These are phyloP conservation scores for Naganishia liquefaciens DNA, from an alignment of 1,284 basidiomycete genomes.

Conservation along the genomic window DNA sequence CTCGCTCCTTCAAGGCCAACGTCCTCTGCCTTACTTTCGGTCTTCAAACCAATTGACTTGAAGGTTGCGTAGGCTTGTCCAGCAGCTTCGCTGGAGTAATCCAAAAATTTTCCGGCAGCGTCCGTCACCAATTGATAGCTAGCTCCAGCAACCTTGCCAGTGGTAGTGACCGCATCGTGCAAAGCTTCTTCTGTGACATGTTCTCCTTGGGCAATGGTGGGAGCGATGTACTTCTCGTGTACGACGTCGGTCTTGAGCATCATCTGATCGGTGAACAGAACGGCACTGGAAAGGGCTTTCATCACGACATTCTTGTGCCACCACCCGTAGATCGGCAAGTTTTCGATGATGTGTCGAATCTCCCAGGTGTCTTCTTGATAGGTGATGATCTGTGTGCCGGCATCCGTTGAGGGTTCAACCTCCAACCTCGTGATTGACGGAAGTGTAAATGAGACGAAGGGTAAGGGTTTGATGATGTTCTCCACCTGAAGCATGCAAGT, in stretches of 20 bases:
- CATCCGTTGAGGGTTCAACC: slow-evolving; percentile 20
- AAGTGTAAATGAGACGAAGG: slow-evolving; percentile 15
- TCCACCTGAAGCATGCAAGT: slow-evolving; percentile 27
- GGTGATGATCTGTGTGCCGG: slow-evolving; percentile 25
- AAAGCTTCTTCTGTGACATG: slow-evolving; percentile 23
- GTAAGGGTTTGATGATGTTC: slow-evolving; percentile 20
- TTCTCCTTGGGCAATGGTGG: slow-evolving; percentile 17
- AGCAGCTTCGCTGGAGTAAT: slow-evolving; percentile 22
- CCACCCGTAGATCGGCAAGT: slow-evolving; percentile 24
- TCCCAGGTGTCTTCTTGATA: slow-evolving; percentile 26
- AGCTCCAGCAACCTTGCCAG: slow-evolving; percentile 20
- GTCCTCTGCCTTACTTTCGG: slow-evolving; percentile 19
- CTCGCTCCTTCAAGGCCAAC: slow-evolving; percentile 16
- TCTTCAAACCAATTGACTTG: slow-evolving; percentile 14
- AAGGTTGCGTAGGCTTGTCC: slow-evolving; percentile 18
- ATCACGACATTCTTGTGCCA: slow-evolving; percentile 28
- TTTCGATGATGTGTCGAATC: slow-evolving; percentile 26
- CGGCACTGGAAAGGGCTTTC: slow-evolving; percentile 25
- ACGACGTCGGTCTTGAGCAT: slow-evolving; percentile 27
- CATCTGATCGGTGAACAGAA: slow-evolving; percentile 22
- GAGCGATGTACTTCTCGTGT: slow-evolving; percentile 25
- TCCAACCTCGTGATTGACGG: slow-evolving; percentile 20
- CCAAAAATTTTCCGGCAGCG: slow-evolving; percentile 16
- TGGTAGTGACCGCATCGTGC: slow-evolving; percentile 20
- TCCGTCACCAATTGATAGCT: slow-evolving; percentile 18